Evolutionary conservation across 768 basidiomycete genomes (phyloP).

Genomic region (Austroboletus eburneus): DNA sequence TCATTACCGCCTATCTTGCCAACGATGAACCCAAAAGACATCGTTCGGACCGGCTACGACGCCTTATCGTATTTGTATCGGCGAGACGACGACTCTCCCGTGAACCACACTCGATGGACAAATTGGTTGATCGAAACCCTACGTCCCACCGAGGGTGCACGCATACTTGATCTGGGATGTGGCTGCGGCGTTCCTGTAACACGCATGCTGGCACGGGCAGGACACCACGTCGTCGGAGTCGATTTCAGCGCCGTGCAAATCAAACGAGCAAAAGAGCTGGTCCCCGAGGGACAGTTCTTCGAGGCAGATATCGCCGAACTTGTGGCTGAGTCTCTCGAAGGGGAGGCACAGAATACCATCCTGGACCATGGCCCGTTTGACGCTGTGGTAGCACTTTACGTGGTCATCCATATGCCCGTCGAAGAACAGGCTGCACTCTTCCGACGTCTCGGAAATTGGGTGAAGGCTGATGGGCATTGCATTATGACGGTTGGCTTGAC

Average conservation of each 20-base stretch:
- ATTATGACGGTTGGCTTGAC: slow-evolving; percentile 8
- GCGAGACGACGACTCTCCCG: neutral
- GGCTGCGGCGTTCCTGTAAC: slow-evolving; percentile 8
- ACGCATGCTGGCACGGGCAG: slow-evolving; percentile 1
- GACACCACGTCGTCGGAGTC: slow-evolving; percentile 5
- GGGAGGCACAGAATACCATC: neutral
- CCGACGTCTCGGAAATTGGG: slow-evolving; percentile 17
- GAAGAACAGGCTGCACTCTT: slow-evolving; percentile 8
- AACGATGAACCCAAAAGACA: slow-evolving; percentile 7
- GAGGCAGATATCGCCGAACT: slow-evolving; percentile 5
- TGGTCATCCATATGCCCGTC: slow-evolving; percentile 8
- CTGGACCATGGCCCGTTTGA: neutral
- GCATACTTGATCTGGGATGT: slow-evolving; percentile 7
- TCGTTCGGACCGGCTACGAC: slow-evolving; percentile 4
- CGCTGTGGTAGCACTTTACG: slow-evolving; percentile 3
- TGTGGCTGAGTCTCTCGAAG: neutral
- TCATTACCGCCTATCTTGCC: slow-evolving; percentile 21
- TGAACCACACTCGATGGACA: slow-evolving; percentile 2
- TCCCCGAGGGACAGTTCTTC: slow-evolving; percentile 4
- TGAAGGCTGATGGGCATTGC: slow-evolving; percentile 3
- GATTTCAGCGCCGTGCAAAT: slow-evolving; percentile 8
- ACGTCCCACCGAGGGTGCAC: neutral
- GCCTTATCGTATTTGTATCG: slow-evolving; percentile 2
- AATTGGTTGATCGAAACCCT: slow-evolving; percentile 1
- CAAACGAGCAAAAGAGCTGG: slow-evolving; percentile 4